Percentiles rank a stretch among this genome's conserved stretches.
Evolutionary conservation across 1,284 basidiomycete genomes (phyloP).

Genomic region (Boletus sp.): DNA sequence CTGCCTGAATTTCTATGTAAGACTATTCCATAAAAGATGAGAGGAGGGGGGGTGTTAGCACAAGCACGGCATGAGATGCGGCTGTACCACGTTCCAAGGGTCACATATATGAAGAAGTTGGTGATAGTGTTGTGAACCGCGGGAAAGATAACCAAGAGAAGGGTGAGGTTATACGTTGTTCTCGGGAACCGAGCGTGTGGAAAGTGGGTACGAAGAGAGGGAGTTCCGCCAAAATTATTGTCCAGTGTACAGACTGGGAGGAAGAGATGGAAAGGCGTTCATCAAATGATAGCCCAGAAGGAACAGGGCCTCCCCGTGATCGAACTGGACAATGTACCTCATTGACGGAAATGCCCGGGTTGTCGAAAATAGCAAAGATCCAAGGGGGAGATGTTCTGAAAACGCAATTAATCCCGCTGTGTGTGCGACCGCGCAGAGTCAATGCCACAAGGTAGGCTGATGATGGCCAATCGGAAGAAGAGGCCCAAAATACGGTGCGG

Average conservation of each 20-base stretch:
- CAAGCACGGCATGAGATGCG: conserved; percentile 16
- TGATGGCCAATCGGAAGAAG: conserved; percentile 29
- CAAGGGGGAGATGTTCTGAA: conserved; percentile 20
- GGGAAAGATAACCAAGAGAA: not conserved
- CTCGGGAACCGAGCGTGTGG: not conserved
- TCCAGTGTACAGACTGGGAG: conserved; percentile 3
- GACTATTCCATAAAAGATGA: conserved; percentile 21
- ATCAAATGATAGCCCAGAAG: conserved; percentile 21
- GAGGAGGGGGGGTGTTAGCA: conserved; percentile 10
- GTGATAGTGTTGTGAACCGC: conserved; percentile 12
- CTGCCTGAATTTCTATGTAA: conserved; percentile 11
- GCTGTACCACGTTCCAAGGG: conserved; percentile 23
- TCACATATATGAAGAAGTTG: conserved; percentile 22
- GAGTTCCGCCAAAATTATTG: conserved; percentile 8
- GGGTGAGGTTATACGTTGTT: not conserved
- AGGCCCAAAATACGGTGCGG: conserved; percentile 36
- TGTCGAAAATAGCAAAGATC: conserved; percentile 31
- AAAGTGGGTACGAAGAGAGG: not conserved
- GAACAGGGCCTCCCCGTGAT: conserved; percentile 18
- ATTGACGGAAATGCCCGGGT: conserved; percentile 29
- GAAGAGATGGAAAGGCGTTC: conserved; percentile 9
- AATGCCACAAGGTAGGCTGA: conserved; percentile 32
- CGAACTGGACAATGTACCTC: conserved; percentile 35
- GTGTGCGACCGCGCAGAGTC: conserved; percentile 26
- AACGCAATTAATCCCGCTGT: conserved; percentile 31